Conservation (phyloP, 1,139 yeast species). For the Pichiaceae sp. region DNA sequence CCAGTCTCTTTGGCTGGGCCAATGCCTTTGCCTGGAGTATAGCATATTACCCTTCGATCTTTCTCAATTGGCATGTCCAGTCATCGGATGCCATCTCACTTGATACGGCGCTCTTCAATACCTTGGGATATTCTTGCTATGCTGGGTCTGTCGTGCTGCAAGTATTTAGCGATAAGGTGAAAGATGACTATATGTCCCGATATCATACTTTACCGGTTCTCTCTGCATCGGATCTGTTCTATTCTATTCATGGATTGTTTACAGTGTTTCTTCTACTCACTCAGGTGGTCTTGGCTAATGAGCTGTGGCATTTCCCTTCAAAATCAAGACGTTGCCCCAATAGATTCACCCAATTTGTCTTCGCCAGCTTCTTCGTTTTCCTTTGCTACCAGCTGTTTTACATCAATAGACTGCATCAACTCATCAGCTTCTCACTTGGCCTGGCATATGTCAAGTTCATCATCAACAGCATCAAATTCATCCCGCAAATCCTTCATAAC, state of each 20-base stretch:
- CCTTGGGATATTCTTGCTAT: conserved; percentile 34
- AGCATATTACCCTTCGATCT: conserved; percentile 38
- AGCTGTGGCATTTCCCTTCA: conserved; percentile 24
- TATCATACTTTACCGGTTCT: conserved; percentile 30
- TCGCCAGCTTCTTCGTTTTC: conserved; percentile 8
- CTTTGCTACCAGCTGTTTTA: conserved; percentile 8
- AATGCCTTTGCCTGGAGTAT: conserved; percentile 29
- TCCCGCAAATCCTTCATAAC: conserved; percentile 55
- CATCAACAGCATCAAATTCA: conserved; percentile 49
- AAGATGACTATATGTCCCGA: conserved; percentile 28
- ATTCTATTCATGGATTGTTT: conserved; percentile 34
- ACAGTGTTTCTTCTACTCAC: conserved; percentile 29
- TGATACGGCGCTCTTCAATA: conserved; percentile 34
- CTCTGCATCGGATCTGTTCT: conserved; percentile 32
- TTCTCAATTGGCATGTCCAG: conserved; percentile 27
- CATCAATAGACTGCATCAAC: conserved; percentile 11
- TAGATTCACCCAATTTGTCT: conserved; percentile 14
- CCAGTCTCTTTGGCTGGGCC: conserved; percentile 21
- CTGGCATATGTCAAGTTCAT: conserved; percentile 44
- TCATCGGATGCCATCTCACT: conserved; percentile 37
- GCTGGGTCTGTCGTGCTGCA: conserved; percentile 31
- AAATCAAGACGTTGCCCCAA: conserved; percentile 20
- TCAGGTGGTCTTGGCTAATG: conserved; percentile 28
- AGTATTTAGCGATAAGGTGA: conserved; percentile 27
- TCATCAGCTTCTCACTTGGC: conserved; percentile 31